Evolutionary conservation across 225 moss, liverwort and hornwort genomes (phyloP).

Genomic region (Antitrichia curtipendula): DNA sequence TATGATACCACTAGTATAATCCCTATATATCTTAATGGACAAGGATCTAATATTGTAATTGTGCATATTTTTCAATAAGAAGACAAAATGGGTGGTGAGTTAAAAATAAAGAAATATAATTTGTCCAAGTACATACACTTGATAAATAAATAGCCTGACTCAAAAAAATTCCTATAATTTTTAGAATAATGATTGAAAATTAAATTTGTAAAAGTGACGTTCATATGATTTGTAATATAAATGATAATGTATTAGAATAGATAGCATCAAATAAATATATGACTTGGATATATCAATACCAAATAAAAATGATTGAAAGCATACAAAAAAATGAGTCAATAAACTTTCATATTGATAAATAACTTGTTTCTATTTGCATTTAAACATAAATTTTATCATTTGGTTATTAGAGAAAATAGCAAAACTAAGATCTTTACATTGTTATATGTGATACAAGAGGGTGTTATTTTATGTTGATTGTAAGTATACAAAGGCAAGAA

Average conservation of each 20-base stretch:
- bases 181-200: no score
- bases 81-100: background rate
- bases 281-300: background rate
- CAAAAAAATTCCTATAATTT: accelerated
- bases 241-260: background rate
- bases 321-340: background rate
- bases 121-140: no score
- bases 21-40: background rate
- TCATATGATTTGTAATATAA: background rate
- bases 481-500: accelerated
- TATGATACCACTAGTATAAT: background rate
- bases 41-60: no score
- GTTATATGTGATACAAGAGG: background rate
- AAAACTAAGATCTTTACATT: background rate
- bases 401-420: background rate
- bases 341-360: background rate
- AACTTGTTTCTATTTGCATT: background rate
- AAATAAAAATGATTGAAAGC: background rate
- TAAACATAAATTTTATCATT: background rate
- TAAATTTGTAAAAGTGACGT: background rate
- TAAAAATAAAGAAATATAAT: background rate
- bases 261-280: background rate
- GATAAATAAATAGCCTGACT: background rate
- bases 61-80: background rate
- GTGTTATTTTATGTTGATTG: background rate